phyloP scores from a whole-genome alignment of 139 green algal genomes.

The Micractinium sp. region DNA sequence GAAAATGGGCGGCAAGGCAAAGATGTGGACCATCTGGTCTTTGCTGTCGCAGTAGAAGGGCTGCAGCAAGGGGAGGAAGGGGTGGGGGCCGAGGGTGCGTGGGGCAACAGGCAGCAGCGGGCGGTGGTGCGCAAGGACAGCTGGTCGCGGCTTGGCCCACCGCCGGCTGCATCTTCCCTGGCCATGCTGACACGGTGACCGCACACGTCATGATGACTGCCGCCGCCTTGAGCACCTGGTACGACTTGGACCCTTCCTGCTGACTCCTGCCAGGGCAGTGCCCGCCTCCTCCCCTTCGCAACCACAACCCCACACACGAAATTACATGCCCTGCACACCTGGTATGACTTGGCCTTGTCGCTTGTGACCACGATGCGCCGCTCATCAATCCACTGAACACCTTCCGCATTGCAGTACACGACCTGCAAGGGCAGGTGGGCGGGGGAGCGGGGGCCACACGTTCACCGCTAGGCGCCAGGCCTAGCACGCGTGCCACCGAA shows the following conservation, averaged over 20 bases:
- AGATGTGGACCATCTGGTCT: conserved; percentile 22
- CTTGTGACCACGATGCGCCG: conserved; percentile 36
- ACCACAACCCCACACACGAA: too few species aligned
- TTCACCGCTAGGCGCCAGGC: not conserved
- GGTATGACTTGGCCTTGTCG: conserved; percentile 44
- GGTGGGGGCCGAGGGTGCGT: not conserved
- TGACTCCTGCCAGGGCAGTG: too few species aligned
- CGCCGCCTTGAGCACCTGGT: too few species aligned
- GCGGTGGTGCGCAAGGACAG: too few species aligned
- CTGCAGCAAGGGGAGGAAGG: not conserved
- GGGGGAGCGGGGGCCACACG: not conserved
- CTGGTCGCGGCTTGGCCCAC: not conserved
- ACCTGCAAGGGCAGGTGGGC: not conserved
- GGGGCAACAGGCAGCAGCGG: not conserved
- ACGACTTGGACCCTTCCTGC: too few species aligned
- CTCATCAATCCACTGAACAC: conserved; percentile 49
- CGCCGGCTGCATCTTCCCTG: too few species aligned
- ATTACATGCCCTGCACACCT: not conserved
- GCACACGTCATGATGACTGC: too few species aligned
- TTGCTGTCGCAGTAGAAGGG: conserved; percentile 11
- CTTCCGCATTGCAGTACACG: conserved; percentile 57
- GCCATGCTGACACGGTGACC: too few species aligned
- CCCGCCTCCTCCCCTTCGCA: too few species aligned
- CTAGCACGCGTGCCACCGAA: not conserved
- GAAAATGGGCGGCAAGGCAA: not conserved